A percentile compares a stretch with the other conserved stretches of the same genome.
These are phyloP conservation scores for Fragilaria radians DNA, from an alignment of 108 stramenopile genomes.

Conservation along the genomic window DNA sequence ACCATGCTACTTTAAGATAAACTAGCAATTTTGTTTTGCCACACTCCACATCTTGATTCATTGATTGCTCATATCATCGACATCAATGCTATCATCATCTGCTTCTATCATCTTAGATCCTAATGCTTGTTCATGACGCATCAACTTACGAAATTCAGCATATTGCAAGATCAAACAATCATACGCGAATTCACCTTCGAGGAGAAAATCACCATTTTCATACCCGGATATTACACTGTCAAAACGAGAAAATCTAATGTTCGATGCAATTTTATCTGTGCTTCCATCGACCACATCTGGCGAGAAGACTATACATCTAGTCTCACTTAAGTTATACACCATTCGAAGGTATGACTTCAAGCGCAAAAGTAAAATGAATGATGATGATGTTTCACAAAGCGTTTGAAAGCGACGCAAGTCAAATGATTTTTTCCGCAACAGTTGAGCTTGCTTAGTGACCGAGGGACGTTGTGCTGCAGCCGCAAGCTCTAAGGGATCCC, in stretches of 20 bases:
- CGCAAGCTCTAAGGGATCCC: constrained; percentile 58
- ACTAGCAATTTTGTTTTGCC: too few species aligned
- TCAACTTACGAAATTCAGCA: constrained; percentile 43
- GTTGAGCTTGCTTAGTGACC: constrained; percentile 31
- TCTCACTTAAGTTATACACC: constrained; percentile 61
- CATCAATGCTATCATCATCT: not conserved
- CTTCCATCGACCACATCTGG: constrained; percentile 61
- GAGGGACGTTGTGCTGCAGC: constrained; percentile 26
- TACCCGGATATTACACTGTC: not conserved
- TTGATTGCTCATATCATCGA: too few species aligned
- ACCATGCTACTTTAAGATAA: too few species aligned
- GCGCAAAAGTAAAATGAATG: constrained; percentile 53
- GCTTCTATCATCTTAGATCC: not conserved
- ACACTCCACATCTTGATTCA: too few species aligned
- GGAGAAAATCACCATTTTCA: not conserved
- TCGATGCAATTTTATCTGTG: constrained; percentile 23
- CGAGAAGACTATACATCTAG: constrained; percentile 59
- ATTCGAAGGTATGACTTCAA: constrained; percentile 61
- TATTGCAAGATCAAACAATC: constrained; percentile 38
- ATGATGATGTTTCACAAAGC: constrained; percentile 54
- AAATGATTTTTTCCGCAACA: constrained; percentile 18
- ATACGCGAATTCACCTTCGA: not conserved
- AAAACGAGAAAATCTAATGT: constrained; percentile 12
- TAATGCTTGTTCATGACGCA: constrained; percentile 23
- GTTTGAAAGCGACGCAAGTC: constrained; percentile 29